These are phyloP conservation scores for Imleria badia DNA, from an alignment of 768 basidiomycete genomes.

Conservation along the genomic window DNA sequence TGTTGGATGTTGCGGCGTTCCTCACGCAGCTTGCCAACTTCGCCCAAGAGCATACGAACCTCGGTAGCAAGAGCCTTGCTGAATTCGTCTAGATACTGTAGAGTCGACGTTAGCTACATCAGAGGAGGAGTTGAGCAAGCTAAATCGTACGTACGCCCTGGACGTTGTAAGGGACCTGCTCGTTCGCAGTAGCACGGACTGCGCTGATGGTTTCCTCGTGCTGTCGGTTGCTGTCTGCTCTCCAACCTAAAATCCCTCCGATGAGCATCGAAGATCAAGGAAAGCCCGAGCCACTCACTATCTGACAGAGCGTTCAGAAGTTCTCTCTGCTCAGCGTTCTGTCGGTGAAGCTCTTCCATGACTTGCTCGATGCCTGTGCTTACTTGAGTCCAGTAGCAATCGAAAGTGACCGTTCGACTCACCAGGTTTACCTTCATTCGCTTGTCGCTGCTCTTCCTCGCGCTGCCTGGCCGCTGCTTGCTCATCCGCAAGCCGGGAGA, in stretches of 20 bases:
- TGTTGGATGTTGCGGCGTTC: conserved; percentile 75
- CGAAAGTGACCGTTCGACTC: conserved; percentile 20
- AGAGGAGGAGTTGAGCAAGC: conserved; percentile 2
- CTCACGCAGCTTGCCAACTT: conserved; percentile 82
- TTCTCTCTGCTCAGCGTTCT: conserved; percentile 61
- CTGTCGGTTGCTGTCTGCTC: conserved; percentile 60
- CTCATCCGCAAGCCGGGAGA: conserved; percentile 56
- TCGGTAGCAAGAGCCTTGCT: conserved; percentile 81
- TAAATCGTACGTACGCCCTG: conserved; percentile 58
- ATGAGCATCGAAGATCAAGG: conserved; percentile 7
- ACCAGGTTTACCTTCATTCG: conserved; percentile 59
- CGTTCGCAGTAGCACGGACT: conserved; percentile 67
- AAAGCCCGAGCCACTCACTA: conserved; percentile 38
- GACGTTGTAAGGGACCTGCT: conserved; percentile 82
- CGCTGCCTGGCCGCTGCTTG: conserved; percentile 50
- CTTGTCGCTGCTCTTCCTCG: conserved; percentile 53
- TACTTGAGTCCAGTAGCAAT: conserved; percentile 6
- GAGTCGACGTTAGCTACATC: not conserved
- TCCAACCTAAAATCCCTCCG: conserved; percentile 51
- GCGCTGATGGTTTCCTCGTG: conserved; percentile 67
- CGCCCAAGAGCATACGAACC: conserved; percentile 78
- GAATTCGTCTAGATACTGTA: conserved; percentile 83
- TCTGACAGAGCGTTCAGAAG: conserved; percentile 55
- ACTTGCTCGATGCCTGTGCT: conserved; percentile 56
- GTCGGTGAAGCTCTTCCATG: conserved; percentile 55